phyloP scores from a whole-genome alignment of 495 filamentous ascomycete genomes.

The Neurospora sp. region DNA sequence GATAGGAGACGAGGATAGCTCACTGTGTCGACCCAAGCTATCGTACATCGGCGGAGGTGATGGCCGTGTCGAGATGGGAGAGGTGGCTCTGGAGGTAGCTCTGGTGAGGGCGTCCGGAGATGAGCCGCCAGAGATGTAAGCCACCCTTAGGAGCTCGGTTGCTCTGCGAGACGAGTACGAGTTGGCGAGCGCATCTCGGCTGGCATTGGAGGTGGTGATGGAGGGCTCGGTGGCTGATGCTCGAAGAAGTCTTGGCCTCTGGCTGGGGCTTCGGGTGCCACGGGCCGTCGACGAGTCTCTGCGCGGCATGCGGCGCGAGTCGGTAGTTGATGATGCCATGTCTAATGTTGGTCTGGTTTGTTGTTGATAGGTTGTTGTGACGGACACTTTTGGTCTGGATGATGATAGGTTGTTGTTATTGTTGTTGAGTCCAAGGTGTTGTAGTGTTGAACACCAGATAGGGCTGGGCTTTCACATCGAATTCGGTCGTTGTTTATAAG shows the following conservation, averaged over 20 bases:
- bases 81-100: slow-evolving; percentile 23
- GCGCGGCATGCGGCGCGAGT: slow-evolving; percentile 21
- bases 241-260: slow-evolving; percentile 40
- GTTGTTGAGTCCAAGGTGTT: not conserved
- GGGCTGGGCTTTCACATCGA: slow-evolving; percentile 1
- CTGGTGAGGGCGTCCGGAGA: slow-evolving; percentile 24
- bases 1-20: slow-evolving; percentile 21
- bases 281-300: slow-evolving; percentile 23
- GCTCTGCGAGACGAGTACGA: slow-evolving; percentile 36
- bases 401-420: not conserved
- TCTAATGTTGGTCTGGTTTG: slow-evolving; percentile 6
- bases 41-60: slow-evolving; percentile 21
- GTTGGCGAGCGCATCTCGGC: slow-evolving; percentile 35
- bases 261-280: slow-evolving; percentile 16
- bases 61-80: slow-evolving; percentile 26
- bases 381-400: not conserved
- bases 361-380: not conserved
- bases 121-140: slow-evolving; percentile 30
- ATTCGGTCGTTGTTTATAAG: not conserved
- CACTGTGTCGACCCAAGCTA: slow-evolving; percentile 16
- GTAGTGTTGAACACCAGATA: not conserved
- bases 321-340: slow-evolving; percentile 21
- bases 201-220: slow-evolving; percentile 45
- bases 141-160: slow-evolving; percentile 43
- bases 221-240: slow-evolving; percentile 43